Evolutionary conservation across 495 filamentous ascomycete species (phyloP).

Genomic region (Parachaetomium inaequale): DNA sequence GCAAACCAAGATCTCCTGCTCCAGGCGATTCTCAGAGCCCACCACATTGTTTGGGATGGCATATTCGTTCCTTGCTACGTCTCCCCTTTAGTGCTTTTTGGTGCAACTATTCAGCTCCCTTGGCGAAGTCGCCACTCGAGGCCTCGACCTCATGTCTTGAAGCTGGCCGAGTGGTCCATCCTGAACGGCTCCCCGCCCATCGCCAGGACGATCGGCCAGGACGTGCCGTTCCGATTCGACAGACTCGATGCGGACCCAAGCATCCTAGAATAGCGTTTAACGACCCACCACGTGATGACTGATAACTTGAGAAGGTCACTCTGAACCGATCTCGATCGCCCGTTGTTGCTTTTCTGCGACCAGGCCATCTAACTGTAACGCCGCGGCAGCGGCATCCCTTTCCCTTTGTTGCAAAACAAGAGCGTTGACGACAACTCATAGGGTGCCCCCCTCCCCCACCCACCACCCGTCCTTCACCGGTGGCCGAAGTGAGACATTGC

Average conservation of each 20-base stretch:
- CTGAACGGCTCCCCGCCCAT: background rate
- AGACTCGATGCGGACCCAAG: background rate
- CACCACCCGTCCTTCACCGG: no score
- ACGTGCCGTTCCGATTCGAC: background rate
- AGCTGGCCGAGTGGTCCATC: background rate
- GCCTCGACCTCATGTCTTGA: no score
- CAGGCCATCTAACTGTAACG: background rate
- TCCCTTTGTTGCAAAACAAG: background rate
- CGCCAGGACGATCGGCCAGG: background rate
- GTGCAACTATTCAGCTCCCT: no score
- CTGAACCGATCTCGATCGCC: conserved; percentile 10
- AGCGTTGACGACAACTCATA: background rate
- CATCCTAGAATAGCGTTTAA: no score
- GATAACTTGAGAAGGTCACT: background rate
- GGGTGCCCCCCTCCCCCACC: background rate
- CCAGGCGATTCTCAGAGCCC: no score
- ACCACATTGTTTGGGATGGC: no score
- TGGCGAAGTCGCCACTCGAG: no score
- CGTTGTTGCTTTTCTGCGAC: background rate
- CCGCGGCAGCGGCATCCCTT: no score
- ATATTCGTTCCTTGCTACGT: no score
- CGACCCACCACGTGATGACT: conserved; percentile 7
- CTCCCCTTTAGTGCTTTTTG: background rate
- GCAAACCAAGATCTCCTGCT: background rate
- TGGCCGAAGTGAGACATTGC: background rate